Evolutionary conservation across 805 yeast genomes (phyloP), one percentile per base, ranked within the genome.

Genomic region (Candida anglica): DNA sequence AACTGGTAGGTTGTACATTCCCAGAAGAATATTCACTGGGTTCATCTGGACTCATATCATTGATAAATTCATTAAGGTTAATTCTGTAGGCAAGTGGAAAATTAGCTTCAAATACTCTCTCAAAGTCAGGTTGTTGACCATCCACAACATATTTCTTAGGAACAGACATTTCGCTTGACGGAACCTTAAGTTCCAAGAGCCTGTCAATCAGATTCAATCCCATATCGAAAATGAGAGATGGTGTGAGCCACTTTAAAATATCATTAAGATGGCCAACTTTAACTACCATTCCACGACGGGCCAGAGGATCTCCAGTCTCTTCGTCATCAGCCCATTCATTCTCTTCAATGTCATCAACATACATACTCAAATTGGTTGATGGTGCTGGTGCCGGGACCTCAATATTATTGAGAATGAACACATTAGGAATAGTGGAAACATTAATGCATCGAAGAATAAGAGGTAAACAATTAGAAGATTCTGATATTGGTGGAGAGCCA

Each of bases 391-490:
- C 44, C 42, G 46, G 34, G 5, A 42, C 40, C 1, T 37, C 37
- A 18, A 40, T 69, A 35, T 58, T 66, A 14, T 63, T 58, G 9
- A 59, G 40, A 26, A 72, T 56, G 41, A 78, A 77, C 10, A 52
- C 46, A 11, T 66, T 61, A 0, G 94, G 91, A 8, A 84, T 76
- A 0, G 84, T 71, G 28, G 71, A 63, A 0, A 80, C 63, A 14
- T 86, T 80, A 38, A 81, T 73, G 27, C 79, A 75, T 38, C 89
- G 60, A 18, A 84, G 54, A 8, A 84, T 64, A 55, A 84, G 76
- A 2, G 88, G 89, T 21, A 83, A 53, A 56, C 80, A 79, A 42
- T 80, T 82, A 5, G 85, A 59, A 0, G 71, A 57, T 33, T 66
- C 70, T 2, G 59, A 43, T 2, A 46, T 38, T 11, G 23, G 23